Base-by-base conservation (phyloP, 257 asterid genomes). In the Nyctanthes arbortristis region DNA sequence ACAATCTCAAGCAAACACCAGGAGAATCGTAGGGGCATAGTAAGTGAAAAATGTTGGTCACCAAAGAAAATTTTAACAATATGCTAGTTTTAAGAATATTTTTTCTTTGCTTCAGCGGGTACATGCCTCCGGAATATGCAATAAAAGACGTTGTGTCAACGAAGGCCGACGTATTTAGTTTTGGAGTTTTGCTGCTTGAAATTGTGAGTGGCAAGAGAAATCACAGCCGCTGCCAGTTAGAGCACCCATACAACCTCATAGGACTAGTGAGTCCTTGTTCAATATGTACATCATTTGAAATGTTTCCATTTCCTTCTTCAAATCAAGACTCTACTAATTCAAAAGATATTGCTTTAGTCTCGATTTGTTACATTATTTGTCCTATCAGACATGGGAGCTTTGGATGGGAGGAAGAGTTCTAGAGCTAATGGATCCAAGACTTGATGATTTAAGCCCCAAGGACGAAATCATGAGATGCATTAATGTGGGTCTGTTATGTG, bases 11-110 rank as follows among this genome's bases (percentile, higher is more conserved):
- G 82, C 82, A 40, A 79, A 82, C 35, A 82, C 82, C 1, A 71
- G 71, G n/a, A 69, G 80, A 54, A 75, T 82, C 7, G 82, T 79
- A 11, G 84, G 87, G 61, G 79, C 87, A 32, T 66, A 59, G 84
- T 73, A 67, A 76, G 84, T 74, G 52, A 63, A 1, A 22, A 13
- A 0, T 37, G 29, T n/a, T 5, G 5, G 36, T 13, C 55, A 29
- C 43, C 6, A 16, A 64, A 2, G 24, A 14, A 40, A 34, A 1
- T 28, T 12, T 28, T 5, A 24, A 22, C 13, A 57, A 33, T 2
- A 6, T 29, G 24, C 32, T n/a, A 27, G 25, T 33, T 54, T 1
- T 20, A 32, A 64, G 45, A 2, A 27, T 3, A 22, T 31, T 39
- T 8, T 40, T 56, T 56, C 20, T 32, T 58, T 2, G 18, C 2